These are phyloP conservation scores for Sideroxylon spinosum DNA, from an alignment of 179 eudicot genomes.

Conservation along the genomic window DNA sequence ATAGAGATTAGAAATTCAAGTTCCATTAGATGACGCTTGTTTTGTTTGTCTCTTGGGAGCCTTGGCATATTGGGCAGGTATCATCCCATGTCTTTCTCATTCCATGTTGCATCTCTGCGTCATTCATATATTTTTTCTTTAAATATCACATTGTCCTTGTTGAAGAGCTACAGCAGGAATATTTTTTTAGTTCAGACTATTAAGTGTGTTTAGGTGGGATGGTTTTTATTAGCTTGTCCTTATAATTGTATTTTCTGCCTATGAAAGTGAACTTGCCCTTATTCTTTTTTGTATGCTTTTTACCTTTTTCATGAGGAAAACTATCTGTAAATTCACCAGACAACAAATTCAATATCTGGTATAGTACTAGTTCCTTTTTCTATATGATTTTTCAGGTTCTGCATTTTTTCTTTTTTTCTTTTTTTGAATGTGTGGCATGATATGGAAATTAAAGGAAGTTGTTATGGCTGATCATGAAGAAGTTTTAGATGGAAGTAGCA, in stretches of 20 bases:
- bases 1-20: slow-evolving; percentile 50
- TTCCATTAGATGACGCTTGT: slow-evolving; percentile 46
- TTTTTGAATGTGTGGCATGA: too few relatives aligned
- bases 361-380: too few relatives aligned
- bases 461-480: too few relatives aligned
- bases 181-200: neutral
- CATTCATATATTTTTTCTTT: neutral
- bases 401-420: too few relatives aligned
- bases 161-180: neutral
- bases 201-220: neutral
- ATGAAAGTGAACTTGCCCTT: neutral
- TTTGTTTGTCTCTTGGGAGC: slow-evolving; percentile 56
- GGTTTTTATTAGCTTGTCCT: neutral
- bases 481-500: too few relatives aligned
- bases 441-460: too few relatives aligned
- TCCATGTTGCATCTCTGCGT: neutral
- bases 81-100: neutral
- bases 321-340: too few relatives aligned
- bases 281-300: neutral
- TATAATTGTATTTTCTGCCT: neutral
- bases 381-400: too few relatives aligned
- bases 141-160: neutral
- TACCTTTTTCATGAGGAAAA: too few relatives aligned
- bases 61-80: slow-evolving; percentile 74
- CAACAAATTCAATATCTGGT: too few relatives aligned